Evolutionary conservation across 2,329 filamentous ascomycete genomes (phyloP), one percentile per base, ranked within the genome.

Genomic region (Microascus cirrosus): DNA sequence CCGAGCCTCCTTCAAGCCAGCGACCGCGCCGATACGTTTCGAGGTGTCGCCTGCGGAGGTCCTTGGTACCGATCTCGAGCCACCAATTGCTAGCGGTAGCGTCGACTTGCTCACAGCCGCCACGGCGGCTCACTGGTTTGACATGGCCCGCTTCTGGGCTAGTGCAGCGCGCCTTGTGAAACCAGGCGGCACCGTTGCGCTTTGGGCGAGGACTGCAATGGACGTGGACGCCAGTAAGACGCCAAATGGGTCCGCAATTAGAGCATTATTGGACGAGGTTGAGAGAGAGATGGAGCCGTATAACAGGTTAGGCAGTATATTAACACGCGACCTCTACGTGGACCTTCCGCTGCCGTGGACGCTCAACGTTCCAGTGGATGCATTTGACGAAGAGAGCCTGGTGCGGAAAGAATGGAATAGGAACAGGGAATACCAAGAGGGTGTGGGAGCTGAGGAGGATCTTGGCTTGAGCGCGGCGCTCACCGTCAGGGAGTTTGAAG

Each of bases 41-140:
- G 68, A 70, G 0, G 65, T 76, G 10, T 73, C 71, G 1, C 63
- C 67, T 0, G 78, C 78, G 1, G 78, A 81, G 61, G 67, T 71
- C 0, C 68, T 80, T 1, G 71, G 70, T n/a, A 57, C 61, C 2
- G 58, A 67, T 1, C 59, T 71, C 15, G 68, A 50, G 60, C 61
- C 51, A 22, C 63, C 64, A 0, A 59, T 76, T 3, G 61, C 60
- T 2, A 69, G 70, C 25, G 63, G 59, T 7, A 69, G 66, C 55
- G 72, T 80, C 8, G 78, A 80, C 62, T 65, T 81, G 18, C 67
- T 81, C 60, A 74, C 72, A 0, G 73, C 72, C 8, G 76, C 76
- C 0, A 79, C 71, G 2, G 74, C 77, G 0, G 77, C 78, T 0
- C 81, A 84, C 65, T 84, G 81, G 81, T 82, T 84, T 67, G 72